phyloP scores from a whole-genome alignment of 495 filamentous ascomycete genomes.

The Tuber microsphaerosporum region DNA sequence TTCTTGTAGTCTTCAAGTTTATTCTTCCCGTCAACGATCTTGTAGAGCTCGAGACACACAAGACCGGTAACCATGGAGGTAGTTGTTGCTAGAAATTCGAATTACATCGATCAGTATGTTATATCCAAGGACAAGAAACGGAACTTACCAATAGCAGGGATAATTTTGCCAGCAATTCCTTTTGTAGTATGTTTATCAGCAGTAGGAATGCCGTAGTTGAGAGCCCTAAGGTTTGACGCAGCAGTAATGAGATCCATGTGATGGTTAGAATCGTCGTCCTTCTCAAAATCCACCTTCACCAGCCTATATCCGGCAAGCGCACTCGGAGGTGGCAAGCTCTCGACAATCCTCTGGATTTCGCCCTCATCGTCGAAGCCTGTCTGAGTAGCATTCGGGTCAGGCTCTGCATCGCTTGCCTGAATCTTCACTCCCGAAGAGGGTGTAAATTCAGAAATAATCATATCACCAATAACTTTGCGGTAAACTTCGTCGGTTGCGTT shows the following conservation, averaged over 20 bases:
- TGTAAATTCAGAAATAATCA: conserved; percentile 94
- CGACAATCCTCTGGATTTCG: conserved; percentile 62
- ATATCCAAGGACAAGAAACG: not conserved
- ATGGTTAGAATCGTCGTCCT: conserved; percentile 95
- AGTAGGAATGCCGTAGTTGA: conserved; percentile 91
- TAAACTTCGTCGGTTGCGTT: conserved; percentile 64
- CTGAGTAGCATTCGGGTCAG: conserved; percentile 72
- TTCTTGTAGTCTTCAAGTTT: conserved; percentile 99
- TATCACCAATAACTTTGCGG: conserved; percentile 69
- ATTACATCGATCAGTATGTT: conserved; percentile 8
- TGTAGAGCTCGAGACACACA: conserved; percentile 88
- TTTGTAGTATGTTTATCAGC: conserved; percentile 94
- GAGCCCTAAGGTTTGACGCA: conserved; percentile 89
- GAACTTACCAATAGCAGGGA: conserved; percentile 72
- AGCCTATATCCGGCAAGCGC: conserved; percentile 78
- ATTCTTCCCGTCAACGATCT: conserved; percentile 88
- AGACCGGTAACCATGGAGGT: conserved; percentile 93
- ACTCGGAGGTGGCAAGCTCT: conserved; percentile 67
- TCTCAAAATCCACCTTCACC: conserved; percentile 92
- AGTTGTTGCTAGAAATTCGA: conserved; percentile 53
- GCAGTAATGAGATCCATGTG: conserved; percentile 99
- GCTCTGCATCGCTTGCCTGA: conserved; percentile 90
- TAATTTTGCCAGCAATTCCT: conserved; percentile 99
- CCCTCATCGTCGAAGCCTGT: conserved; percentile 59
- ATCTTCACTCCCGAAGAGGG: conserved; percentile 92